A percentile compares a stretch with the other conserved stretches of the same genome.
phyloP scores from a whole-genome alignment of 805 yeast genomes.

The Trichomonascus vanleenenianus region DNA sequence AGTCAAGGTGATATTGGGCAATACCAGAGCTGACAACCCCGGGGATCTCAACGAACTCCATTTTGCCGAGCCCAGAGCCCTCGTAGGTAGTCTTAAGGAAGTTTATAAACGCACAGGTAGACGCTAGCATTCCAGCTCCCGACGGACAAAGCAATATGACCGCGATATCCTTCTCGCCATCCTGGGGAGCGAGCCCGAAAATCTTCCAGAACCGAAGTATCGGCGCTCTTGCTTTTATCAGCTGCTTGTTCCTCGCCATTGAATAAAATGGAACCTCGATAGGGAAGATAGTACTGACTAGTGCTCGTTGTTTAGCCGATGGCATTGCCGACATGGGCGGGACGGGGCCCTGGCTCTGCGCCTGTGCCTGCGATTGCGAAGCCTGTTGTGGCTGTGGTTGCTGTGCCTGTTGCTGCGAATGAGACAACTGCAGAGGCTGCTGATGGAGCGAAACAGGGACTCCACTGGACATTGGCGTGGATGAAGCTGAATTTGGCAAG shows the following conservation, averaged over 20 bases:
- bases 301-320: neutral
- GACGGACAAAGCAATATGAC: constrained; percentile 24
- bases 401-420: neutral
- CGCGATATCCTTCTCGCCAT: constrained; percentile 24
- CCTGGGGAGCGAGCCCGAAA: constrained; percentile 29
- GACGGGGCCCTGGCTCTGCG: neutral
- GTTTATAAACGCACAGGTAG: constrained; percentile 20
- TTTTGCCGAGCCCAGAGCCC: constrained; percentile 28
- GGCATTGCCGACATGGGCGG: neutral
- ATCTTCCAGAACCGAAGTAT: constrained; percentile 33
- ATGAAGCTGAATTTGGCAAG: no score
- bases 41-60: constrained; percentile 12
- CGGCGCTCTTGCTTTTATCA: constrained; percentile 29
- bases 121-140: constrained; percentile 18
- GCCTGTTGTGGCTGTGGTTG: neutral
- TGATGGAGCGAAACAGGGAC: no score
- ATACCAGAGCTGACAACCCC: constrained; percentile 4
- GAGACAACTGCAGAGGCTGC: no score
- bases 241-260: constrained; percentile 15
- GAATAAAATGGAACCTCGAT: constrained; percentile 14
- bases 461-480: no score
- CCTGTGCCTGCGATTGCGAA: neutral
- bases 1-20: constrained; percentile 12
- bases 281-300: constrained; percentile 7
- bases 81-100: constrained; percentile 28